Evolutionary conservation across 768 basidiomycete genomes (phyloP).

Genomic region (Rubroboletus satanas): DNA sequence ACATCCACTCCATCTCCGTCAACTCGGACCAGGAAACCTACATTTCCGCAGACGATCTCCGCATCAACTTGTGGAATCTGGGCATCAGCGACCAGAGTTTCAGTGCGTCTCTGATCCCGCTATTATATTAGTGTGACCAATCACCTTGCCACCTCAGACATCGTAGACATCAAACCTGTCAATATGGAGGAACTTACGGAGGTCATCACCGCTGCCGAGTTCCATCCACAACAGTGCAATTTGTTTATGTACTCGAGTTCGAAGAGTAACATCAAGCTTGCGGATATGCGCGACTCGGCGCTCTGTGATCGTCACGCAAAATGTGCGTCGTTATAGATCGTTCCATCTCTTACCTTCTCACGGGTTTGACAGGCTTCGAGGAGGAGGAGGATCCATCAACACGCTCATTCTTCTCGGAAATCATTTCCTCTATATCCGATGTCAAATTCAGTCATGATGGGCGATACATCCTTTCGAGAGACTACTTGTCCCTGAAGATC

Average conservation of each 20-base stretch:
- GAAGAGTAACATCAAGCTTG: slow-evolving; percentile 98
- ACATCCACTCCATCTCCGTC: slow-evolving; percentile 99
- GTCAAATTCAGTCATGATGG: slow-evolving; percentile 99
- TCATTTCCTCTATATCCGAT: slow-evolving; percentile 98
- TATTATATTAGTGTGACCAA: slow-evolving; percentile 1
- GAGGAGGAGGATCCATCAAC: slow-evolving; percentile 98
- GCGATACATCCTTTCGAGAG: slow-evolving; percentile 92
- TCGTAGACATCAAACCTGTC: slow-evolving; percentile 98
- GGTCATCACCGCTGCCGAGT: slow-evolving; percentile 99
- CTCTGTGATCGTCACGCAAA: slow-evolving; percentile 95
- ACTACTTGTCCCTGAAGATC: slow-evolving; percentile 97
- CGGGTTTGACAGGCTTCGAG: slow-evolving; percentile 72
- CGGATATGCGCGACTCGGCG: slow-evolving; percentile 98
- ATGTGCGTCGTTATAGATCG: slow-evolving; percentile 51
- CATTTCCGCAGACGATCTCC: slow-evolving; percentile 97
- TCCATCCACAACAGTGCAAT: slow-evolving; percentile 97
- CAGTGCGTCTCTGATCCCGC: slow-evolving; percentile 56
- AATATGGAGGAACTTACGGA: slow-evolving; percentile 99
- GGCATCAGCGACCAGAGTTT: slow-evolving; percentile 99
- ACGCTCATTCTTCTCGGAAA: slow-evolving; percentile 99
- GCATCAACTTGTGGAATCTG: slow-evolving; percentile 98
- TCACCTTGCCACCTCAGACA: slow-evolving; percentile 54
- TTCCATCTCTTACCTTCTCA: slow-evolving; percentile 7
- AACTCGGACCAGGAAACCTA: slow-evolving; percentile 99
- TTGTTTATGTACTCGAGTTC: slow-evolving; percentile 99